Conservation (phyloP, 1,139 yeast species). For the Blastobotrys illinoisensis region DNA sequence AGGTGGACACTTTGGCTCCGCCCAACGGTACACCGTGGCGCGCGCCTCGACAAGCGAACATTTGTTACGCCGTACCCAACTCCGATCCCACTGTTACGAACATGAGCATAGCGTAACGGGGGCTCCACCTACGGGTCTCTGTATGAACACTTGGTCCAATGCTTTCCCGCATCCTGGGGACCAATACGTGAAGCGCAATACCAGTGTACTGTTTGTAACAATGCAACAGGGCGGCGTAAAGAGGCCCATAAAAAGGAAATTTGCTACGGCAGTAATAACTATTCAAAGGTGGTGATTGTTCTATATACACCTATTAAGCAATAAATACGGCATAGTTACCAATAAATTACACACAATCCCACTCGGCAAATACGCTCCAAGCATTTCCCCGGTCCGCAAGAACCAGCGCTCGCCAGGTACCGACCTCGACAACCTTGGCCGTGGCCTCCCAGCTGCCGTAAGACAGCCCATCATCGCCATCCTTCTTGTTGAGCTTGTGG, state of each 20-base stretch:
- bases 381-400: constrained; percentile 74
- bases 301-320: background rate
- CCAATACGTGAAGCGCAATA: no score
- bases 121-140: no score
- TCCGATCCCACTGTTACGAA: no score
- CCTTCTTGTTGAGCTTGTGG: constrained; percentile 51
- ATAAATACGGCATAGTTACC: background rate
- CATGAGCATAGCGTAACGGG: no score
- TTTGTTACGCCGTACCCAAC: no score
- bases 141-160: no score
- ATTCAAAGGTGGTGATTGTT: background rate
- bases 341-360: constrained; percentile 53
- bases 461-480: constrained; percentile 30
- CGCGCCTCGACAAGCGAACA: background rate
- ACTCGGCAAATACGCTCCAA: constrained; percentile 90
- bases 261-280: no score
- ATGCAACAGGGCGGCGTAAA: no score
- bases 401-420: constrained; percentile 78
- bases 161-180: no score
- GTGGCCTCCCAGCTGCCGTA: constrained; percentile 52
- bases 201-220: no score
- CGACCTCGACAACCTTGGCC: constrained; percentile 62
- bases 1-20: background rate
- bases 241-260: no score
- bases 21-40: background rate